These are phyloP conservation scores for Crepidotus sp. DNA, from an alignment of 1,284 basidiomycete genomes.

Conservation along the genomic window DNA sequence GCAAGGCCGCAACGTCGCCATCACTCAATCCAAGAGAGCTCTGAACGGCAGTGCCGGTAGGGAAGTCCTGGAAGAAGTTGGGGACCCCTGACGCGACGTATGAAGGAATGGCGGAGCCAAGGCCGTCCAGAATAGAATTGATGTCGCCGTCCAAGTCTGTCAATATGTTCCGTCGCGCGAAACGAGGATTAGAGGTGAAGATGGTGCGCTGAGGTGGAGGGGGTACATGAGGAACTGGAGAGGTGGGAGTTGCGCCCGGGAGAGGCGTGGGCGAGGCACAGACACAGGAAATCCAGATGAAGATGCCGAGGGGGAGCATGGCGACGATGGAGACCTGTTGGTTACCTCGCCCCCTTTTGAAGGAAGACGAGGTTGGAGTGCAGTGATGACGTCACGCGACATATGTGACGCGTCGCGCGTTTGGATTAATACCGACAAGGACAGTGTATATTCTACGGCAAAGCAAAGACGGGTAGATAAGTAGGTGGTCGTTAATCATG, in stretches of 20 bases:
- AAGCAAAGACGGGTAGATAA: constrained; percentile 6
- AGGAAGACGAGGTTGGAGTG: background rate
- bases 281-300: constrained; percentile 2
- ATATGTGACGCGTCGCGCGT: background rate
- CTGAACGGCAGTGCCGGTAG: constrained; percentile 12
- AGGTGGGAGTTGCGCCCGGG: constrained; percentile 9
- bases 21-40: constrained; percentile 11
- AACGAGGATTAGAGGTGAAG: constrained; percentile 3
- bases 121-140: constrained; percentile 3
- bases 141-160: constrained; percentile 5
- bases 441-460: constrained; percentile 13
- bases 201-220: constrained; percentile 6
- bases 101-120: constrained; percentile 13
- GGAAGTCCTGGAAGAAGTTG: constrained; percentile 16
- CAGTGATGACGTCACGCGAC: background rate
- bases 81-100: constrained; percentile 14
- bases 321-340: background rate
- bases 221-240: background rate
- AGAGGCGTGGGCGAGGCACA: constrained; percentile 2
- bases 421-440: constrained; percentile 1
- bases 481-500: constrained; percentile 12
- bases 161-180: constrained; percentile 4
- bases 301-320: constrained; percentile 5
- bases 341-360: background rate
- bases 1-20: constrained; percentile 7